These are phyloP conservation scores for Penicillium psychrosexuale DNA, from an alignment of 2,329 filamentous ascomycete species.

Conservation along the genomic window DNA sequence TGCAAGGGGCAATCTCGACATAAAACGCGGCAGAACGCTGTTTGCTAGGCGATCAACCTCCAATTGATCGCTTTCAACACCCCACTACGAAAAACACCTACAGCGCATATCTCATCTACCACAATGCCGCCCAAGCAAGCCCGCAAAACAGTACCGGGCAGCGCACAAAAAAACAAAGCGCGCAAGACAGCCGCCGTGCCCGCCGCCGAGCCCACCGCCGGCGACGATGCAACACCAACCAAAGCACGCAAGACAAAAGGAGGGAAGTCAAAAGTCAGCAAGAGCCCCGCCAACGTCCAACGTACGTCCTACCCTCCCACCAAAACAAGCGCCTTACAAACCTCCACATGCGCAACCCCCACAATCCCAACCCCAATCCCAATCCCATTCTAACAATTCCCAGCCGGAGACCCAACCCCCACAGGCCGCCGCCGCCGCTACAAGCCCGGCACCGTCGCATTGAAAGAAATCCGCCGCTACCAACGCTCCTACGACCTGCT, in stretches of 20 bases:
- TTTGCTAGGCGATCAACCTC: conserved; percentile 3
- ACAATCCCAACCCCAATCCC: too few species aligned
- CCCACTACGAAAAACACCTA: conserved; percentile 1
- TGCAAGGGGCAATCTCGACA: conserved; percentile 3
- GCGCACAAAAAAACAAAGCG: conserved; percentile 5
- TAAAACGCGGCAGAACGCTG: background rate
- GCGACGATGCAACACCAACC: conserved; percentile 12
- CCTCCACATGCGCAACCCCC: background rate
- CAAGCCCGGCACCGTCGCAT: conserved; percentile 75
- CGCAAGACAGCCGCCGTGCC: conserved; percentile 2
- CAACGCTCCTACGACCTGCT: conserved; percentile 87
- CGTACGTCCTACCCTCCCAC: conserved; percentile 28
- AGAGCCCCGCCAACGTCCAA: conserved; percentile 36
- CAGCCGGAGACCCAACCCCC: conserved; percentile 72
- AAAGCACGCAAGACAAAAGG: conserved; percentile 22
- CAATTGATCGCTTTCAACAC: conserved; percentile 8
- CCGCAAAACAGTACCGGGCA: conserved; percentile 13
- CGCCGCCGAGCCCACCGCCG: background rate
- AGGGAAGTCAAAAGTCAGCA: conserved; percentile 20
- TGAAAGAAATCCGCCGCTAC: conserved; percentile 87
- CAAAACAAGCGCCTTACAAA: background rate
- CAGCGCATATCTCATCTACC: background rate
- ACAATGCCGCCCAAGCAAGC: conserved; percentile 33
- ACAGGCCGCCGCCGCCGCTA: conserved; percentile 61
- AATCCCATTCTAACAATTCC: conserved; percentile 11